These are phyloP conservation scores for Acer negundo DNA, from an alignment of 345 rosid genomes.

Conservation along the genomic window DNA sequence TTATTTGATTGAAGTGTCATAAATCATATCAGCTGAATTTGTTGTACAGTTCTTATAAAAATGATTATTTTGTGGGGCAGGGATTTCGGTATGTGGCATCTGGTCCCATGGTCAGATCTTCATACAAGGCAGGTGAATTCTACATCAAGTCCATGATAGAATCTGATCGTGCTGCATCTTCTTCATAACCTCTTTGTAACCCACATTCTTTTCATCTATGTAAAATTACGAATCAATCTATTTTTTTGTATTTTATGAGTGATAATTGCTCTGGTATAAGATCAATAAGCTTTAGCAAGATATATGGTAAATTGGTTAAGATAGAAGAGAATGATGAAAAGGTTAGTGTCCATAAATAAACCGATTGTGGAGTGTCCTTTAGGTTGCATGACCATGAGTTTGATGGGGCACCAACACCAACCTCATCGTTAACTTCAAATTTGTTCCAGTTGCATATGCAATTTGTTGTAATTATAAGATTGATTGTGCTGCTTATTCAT, in stretches of 20 bases:
- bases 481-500: background rate
- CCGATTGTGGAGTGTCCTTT: constrained; percentile 6
- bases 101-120: constrained; percentile 99
- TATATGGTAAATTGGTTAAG: constrained; percentile 4
- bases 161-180: constrained; percentile 71
- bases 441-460: constrained; percentile 19
- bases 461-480: constrained; percentile 21
- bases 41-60: background rate
- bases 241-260: background rate
- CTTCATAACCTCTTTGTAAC: constrained; percentile 30
- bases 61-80: constrained; percentile 40
- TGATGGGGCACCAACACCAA: background rate
- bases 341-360: background rate
- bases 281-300: constrained; percentile 6
- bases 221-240: constrained; percentile 3
- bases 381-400: constrained; percentile 5
- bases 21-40: background rate
- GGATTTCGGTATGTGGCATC: constrained; percentile 98
- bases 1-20: background rate
- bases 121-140: constrained; percentile 98
- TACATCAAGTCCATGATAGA: constrained; percentile 98
- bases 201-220: background rate
- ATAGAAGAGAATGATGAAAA: background rate
- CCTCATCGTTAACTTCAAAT: constrained; percentile 3
- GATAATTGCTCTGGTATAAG: background rate